Evolutionary conservation across 1,284 basidiomycete species (phyloP).

Genomic region (Tranzscheliella williamsii): DNA sequence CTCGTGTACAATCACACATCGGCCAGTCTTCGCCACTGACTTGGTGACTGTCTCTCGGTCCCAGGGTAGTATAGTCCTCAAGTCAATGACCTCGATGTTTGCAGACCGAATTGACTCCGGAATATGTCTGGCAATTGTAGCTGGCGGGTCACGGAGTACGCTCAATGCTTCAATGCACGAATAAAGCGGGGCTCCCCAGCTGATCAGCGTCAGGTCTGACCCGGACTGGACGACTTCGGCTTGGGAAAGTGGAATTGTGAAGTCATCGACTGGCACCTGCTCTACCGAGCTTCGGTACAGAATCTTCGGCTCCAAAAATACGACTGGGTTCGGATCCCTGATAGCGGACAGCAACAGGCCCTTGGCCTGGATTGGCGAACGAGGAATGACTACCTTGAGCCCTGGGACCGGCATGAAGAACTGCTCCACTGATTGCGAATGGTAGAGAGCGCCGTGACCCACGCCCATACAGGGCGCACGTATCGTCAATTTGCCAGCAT

Average conservation of each 20-base stretch:
- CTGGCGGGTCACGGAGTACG: slow-evolving; percentile 71
- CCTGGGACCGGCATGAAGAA: slow-evolving; percentile 85
- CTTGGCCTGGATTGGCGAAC: slow-evolving; percentile 91
- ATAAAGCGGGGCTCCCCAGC: slow-evolving; percentile 90
- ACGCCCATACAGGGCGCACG: slow-evolving; percentile 65
- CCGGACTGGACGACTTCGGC: slow-evolving; percentile 78
- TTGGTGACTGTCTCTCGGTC: slow-evolving; percentile 69
- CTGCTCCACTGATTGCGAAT: slow-evolving; percentile 90
- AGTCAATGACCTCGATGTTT: slow-evolving; percentile 83
- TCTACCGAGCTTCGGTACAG: slow-evolving; percentile 86
- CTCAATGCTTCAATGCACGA: slow-evolving; percentile 80
- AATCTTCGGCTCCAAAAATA: slow-evolving; percentile 93
- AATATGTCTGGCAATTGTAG: slow-evolving; percentile 70
- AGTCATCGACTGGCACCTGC: slow-evolving; percentile 88
- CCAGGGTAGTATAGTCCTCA: slow-evolving; percentile 87
- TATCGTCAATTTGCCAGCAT: slow-evolving; percentile 82
- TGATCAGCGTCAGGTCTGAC: slow-evolving; percentile 80
- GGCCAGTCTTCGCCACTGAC: slow-evolving; percentile 46
- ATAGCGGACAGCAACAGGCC: slow-evolving; percentile 82
- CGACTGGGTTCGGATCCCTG: slow-evolving; percentile 86
- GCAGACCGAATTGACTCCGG: slow-evolving; percentile 72
- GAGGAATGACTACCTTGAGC: slow-evolving; percentile 87
- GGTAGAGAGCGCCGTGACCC: slow-evolving; percentile 74
- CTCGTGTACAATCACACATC: slow-evolving; percentile 54
- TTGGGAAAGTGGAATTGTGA: slow-evolving; percentile 74